These are phyloP conservation scores for Eucalyptus tenuipes DNA, from an alignment of 345 rosid species.

Conservation along the genomic window DNA sequence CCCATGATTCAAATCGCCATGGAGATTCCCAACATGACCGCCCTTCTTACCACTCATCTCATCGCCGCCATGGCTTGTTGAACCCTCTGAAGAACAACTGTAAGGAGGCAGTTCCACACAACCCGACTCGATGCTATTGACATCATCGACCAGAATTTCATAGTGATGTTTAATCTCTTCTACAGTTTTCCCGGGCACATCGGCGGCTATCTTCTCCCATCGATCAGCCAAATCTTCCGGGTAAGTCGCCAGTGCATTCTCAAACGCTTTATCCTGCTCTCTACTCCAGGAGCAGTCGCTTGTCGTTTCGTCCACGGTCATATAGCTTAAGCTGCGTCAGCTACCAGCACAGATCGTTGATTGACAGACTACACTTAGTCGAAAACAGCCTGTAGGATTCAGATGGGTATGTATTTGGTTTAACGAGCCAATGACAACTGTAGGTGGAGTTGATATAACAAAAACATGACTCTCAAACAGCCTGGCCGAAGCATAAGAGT, in stretches of 20 bases:
- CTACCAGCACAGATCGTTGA: neutral
- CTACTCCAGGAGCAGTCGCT: constrained; percentile 62
- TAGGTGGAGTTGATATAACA: neutral
- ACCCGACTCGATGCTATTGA: constrained; percentile 75
- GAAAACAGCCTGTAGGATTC: neutral
- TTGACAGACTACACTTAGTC: neutral
- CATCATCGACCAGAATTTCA: constrained; percentile 72
- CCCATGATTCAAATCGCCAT: constrained; percentile 60
- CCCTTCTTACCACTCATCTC: constrained; percentile 75
- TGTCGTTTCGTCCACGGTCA: constrained; percentile 61
- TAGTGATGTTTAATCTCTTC: constrained; percentile 80
- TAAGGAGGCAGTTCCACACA: constrained; percentile 76
- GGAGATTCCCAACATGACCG: constrained; percentile 32
- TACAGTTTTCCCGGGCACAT: constrained; percentile 66
- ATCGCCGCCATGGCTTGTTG: constrained; percentile 43
- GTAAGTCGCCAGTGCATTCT: constrained; percentile 65
- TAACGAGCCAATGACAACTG: neutral
- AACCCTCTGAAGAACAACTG: constrained; percentile 44
- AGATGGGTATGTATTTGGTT: neutral
- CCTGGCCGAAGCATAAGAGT: constrained; percentile 2
- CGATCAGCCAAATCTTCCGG: constrained; percentile 54
- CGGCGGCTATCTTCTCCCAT: constrained; percentile 70
- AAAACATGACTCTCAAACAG: neutral
- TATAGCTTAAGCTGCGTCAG: constrained; percentile 1
- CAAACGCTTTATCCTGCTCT: constrained; percentile 87